Evolutionary conservation across 2,329 filamentous ascomycete species (phyloP).

Genomic region (Colletotrichum orchidophilum): DNA sequence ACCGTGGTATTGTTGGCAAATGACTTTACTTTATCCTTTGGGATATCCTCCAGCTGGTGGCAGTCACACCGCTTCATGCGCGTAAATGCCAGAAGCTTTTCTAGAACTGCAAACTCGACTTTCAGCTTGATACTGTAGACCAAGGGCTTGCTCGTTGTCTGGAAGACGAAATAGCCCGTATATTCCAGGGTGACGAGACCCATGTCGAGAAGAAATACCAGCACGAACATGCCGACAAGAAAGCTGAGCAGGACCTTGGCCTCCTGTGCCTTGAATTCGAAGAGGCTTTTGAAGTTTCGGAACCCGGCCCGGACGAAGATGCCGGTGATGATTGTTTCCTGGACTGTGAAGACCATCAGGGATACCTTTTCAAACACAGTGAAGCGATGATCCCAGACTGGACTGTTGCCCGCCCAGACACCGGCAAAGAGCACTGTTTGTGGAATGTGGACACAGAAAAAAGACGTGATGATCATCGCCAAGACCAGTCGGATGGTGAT

Average conservation of each 20-base stretch:
- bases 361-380: constrained; percentile 63
- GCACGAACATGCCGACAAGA: constrained; percentile 49
- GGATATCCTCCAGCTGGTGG: neutral
- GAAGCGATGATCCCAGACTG: constrained; percentile 43
- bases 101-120: constrained; percentile 60
- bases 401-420: constrained; percentile 50
- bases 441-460: constrained; percentile 56
- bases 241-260: constrained; percentile 45
- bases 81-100: constrained; percentile 40
- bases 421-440: constrained; percentile 61
- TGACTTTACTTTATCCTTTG: neutral
- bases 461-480: constrained; percentile 62
- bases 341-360: constrained; percentile 63
- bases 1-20: neutral
- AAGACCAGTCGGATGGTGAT: constrained; percentile 43
- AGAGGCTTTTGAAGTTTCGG: constrained; percentile 21
- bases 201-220: constrained; percentile 51
- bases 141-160: constrained; percentile 30
- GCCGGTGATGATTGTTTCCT: constrained; percentile 62
- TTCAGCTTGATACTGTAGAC: constrained; percentile 39
- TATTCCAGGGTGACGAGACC: constrained; percentile 49
- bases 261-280: constrained; percentile 25
- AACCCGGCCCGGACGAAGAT: constrained; percentile 48
- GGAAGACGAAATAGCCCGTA: constrained; percentile 43
- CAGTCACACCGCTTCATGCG: constrained; percentile 18